These are phyloP conservation scores for Citrus unshiu DNA, from an alignment of 345 rosid species.

Conservation along the genomic window DNA sequence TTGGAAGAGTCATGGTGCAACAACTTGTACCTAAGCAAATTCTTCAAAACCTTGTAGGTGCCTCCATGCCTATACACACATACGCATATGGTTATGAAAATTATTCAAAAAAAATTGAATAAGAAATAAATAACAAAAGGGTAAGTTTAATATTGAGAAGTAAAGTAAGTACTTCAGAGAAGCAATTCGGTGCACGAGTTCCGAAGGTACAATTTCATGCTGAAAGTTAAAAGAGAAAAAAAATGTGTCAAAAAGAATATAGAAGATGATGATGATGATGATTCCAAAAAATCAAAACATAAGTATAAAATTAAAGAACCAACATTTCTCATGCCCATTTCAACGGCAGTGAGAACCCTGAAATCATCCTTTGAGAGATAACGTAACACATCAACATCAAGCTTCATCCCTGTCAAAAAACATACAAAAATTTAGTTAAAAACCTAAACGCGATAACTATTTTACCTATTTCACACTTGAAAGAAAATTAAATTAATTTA, in stretches of 20 bases:
- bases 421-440: background rate
- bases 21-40: constrained; percentile 83
- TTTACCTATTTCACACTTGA: background rate
- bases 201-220: constrained; percentile 91
- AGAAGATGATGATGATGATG: background rate
- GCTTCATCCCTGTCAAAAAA: constrained; percentile 48
- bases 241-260: background rate
- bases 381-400: constrained; percentile 73
- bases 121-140: background rate
- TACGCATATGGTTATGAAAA: background rate
- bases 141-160: background rate
- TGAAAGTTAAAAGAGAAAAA: constrained; percentile 21
- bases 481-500: too few species aligned
- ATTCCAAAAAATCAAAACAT: background rate
- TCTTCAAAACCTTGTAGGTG: constrained; percentile 84
- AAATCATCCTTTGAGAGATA: constrained; percentile 89
- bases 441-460: too few species aligned
- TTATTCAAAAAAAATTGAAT: background rate
- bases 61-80: constrained; percentile 76
- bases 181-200: constrained; percentile 78
- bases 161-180: constrained; percentile 59
- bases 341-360: constrained; percentile 90
- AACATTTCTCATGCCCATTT: constrained; percentile 94
- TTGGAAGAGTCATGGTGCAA: constrained; percentile 88
- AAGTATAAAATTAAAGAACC: constrained; percentile 7